These are phyloP conservation scores for Penicillium atrosanguineum DNA, from an alignment of 495 filamentous ascomycete genomes.

Conservation along the genomic window DNA sequence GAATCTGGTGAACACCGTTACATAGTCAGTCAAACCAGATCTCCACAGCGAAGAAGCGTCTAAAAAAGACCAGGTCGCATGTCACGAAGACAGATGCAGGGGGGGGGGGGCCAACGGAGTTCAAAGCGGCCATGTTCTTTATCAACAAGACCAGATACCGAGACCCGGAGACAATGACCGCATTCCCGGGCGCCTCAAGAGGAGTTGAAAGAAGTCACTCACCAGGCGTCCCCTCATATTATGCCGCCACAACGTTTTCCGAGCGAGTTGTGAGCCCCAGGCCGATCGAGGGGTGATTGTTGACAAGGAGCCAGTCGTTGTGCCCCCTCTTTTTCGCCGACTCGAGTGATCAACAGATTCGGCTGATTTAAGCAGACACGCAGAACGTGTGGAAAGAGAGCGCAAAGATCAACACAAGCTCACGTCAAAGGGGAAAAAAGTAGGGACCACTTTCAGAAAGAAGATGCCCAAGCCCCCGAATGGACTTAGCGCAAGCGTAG, in stretches of 20 bases:
- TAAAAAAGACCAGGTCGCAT: slow-evolving; percentile 27
- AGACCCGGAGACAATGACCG: slow-evolving; percentile 13
- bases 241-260: slow-evolving; percentile 8
- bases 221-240: slow-evolving; percentile 16
- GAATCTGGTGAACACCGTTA: slow-evolving; percentile 14
- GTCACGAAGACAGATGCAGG: slow-evolving; percentile 25
- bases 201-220: slow-evolving; percentile 7
- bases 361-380: slow-evolving; percentile 4
- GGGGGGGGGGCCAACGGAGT: slow-evolving; percentile 14
- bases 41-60: background rate
- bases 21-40: slow-evolving; percentile 13
- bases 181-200: slow-evolving; percentile 1
- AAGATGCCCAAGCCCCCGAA: slow-evolving; percentile 7
- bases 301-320: slow-evolving; percentile 3
- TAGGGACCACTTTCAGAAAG: background rate
- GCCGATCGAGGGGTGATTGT: slow-evolving; percentile 2
- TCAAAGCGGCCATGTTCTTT: slow-evolving; percentile 12
- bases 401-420: background rate
- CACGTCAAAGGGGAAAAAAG: slow-evolving; percentile 3
- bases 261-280: background rate
- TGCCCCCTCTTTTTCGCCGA: slow-evolving; percentile 21
- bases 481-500: slow-evolving; percentile 11
- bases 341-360: slow-evolving; percentile 19
- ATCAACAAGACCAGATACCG: slow-evolving; percentile 18
- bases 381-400: background rate